Percentiles rank a stretch among this genome's conserved stretches.
These are phyloP conservation scores for Rhizophora apiculata DNA, from an alignment of 345 rosid species.

Conservation along the genomic window DNA sequence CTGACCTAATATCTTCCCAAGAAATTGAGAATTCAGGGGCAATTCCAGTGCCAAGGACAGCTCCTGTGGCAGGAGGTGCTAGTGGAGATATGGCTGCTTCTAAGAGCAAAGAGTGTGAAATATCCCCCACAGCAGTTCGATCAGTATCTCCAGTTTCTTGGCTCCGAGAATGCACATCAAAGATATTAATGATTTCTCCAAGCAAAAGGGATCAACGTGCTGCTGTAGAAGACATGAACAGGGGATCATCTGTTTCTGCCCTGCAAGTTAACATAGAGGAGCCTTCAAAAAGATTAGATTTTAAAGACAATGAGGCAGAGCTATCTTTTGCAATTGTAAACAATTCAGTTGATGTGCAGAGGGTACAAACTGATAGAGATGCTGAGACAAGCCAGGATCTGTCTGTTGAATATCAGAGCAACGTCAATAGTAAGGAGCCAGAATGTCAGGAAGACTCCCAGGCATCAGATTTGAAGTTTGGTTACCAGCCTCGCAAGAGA, in stretches of 20 bases:
- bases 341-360: conserved; percentile 42
- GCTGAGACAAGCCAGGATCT: conserved; percentile 41
- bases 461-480: conserved; percentile 45
- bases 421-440: conserved; percentile 40
- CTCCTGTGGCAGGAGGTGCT: conserved; percentile 28
- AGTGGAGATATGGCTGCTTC: conserved; percentile 21
- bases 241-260: conserved; percentile 22
- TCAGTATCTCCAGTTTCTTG: conserved; percentile 59
- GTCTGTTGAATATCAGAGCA: conserved; percentile 51
- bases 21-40: conserved; percentile 56
- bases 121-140: conserved; percentile 33
- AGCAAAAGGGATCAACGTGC: conserved; percentile 45
- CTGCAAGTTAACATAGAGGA: conserved; percentile 37
- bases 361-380: conserved; percentile 44
- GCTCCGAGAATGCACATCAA: conserved; percentile 83
- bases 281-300: conserved; percentile 34
- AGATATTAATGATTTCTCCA: conserved; percentile 72
- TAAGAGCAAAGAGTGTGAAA: conserved; percentile 29
- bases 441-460: conserved; percentile 49
- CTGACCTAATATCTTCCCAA: conserved; percentile 51
- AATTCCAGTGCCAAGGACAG: conserved; percentile 40
- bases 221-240: conserved; percentile 35
- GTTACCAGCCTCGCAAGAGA: conserved; percentile 42
- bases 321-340: conserved; percentile 36
- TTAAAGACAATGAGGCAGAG: conserved; percentile 37